phyloP scores from a whole-genome alignment of 768 basidiomycete species.

The Lactarius trivialis region DNA sequence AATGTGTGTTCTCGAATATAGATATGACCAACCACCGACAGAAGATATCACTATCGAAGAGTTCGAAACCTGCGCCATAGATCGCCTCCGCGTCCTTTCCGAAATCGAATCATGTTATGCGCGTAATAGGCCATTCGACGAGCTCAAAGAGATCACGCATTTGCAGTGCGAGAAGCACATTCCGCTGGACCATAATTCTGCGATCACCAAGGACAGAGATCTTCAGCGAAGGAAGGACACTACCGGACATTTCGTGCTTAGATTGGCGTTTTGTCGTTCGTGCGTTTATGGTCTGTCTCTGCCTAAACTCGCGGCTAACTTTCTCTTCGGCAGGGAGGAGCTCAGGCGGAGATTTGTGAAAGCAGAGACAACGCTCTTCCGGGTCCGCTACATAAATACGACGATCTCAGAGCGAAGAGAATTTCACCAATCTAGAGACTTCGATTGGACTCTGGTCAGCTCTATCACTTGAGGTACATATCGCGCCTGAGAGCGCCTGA shows the following conservation, averaged over 20 bases:
- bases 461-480: conserved; percentile 4
- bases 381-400: conserved; percentile 68
- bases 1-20: conserved; percentile 28
- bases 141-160: conserved; percentile 57
- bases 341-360: conserved; percentile 82
- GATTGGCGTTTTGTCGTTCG: conserved; percentile 95
- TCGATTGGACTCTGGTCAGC: conserved; percentile 58
- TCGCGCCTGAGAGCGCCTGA: neutral
- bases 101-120: conserved; percentile 88
- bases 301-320: neutral
- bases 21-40: conserved; percentile 80
- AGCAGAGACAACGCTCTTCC: conserved; percentile 82
- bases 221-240: conserved; percentile 75
- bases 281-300: conserved; percentile 41
- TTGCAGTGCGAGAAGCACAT: conserved; percentile 70
- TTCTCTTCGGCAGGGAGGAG: conserved; percentile 60
- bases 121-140: conserved; percentile 76
- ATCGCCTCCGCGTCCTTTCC: conserved; percentile 78
- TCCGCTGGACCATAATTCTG: conserved; percentile 55
- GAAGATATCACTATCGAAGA: conserved; percentile 92
- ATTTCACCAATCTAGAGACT: conserved; percentile 62
- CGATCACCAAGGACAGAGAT: conserved; percentile 42
- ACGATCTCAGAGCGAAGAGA: conserved; percentile 46
- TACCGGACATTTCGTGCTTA: conserved; percentile 86
- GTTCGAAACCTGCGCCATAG: conserved; percentile 86